Percentiles rank a stretch among this genome's conserved stretches.
These are phyloP conservation scores for Aspergillus homomorphus DNA, from an alignment of 495 filamentous ascomycete species.

Conservation along the genomic window DNA sequence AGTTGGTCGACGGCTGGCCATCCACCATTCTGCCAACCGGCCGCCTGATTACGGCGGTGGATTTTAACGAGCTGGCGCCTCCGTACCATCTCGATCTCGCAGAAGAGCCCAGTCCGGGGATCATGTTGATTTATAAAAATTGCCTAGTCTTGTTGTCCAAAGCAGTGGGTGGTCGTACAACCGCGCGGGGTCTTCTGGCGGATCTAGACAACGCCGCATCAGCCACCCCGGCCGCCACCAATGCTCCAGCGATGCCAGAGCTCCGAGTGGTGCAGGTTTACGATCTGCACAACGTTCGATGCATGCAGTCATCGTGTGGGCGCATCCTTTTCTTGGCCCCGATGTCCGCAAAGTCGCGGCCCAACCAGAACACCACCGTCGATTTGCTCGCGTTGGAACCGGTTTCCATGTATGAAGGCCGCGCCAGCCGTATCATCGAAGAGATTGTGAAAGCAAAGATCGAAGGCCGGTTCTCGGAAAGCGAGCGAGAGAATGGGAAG, in stretches of 20 bases:
- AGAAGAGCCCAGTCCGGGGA: slow-evolving; percentile 50
- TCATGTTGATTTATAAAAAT: slow-evolving; percentile 84
- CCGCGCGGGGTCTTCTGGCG: slow-evolving; percentile 73
- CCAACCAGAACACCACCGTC: slow-evolving; percentile 48
- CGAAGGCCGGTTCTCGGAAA: slow-evolving; percentile 76
- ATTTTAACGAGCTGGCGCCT: slow-evolving; percentile 71
- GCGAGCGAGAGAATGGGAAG: slow-evolving; percentile 70
- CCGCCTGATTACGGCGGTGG: slow-evolving; percentile 78
- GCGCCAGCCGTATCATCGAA: slow-evolving; percentile 71
- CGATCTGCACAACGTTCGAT: slow-evolving; percentile 64
- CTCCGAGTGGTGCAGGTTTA: slow-evolving; percentile 73
- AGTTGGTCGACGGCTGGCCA: slow-evolving; percentile 80
- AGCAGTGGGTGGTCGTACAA: slow-evolving; percentile 53
- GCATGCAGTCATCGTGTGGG: slow-evolving; percentile 74
- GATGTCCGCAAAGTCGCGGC: slow-evolving; percentile 52
- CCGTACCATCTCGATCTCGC: slow-evolving; percentile 58
- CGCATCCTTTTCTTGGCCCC: slow-evolving; percentile 69
- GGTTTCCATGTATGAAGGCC: slow-evolving; percentile 74
- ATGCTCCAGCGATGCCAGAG: slow-evolving; percentile 43
- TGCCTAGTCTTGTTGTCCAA: slow-evolving; percentile 74
- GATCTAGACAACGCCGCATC: slow-evolving; percentile 66
- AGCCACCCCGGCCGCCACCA: slow-evolving; percentile 41
- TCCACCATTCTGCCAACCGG: slow-evolving; percentile 65
- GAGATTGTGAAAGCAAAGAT: slow-evolving; percentile 83
- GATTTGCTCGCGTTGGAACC: slow-evolving; percentile 54